These are phyloP conservation scores for Auricularia cornea DNA, from an alignment of 768 basidiomycete genomes.

Conservation along the genomic window DNA sequence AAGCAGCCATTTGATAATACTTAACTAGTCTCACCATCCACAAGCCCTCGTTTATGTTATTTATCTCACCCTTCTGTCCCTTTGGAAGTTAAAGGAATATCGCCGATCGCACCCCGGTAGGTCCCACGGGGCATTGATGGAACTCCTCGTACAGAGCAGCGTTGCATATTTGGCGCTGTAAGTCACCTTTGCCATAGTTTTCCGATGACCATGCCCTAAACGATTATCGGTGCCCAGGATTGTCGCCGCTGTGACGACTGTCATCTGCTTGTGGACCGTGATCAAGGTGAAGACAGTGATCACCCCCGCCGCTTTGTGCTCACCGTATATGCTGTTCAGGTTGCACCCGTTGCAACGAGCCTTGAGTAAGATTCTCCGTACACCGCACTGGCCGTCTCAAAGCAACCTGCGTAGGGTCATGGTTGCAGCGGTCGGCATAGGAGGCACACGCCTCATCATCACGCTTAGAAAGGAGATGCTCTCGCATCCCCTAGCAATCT, in stretches of 20 bases:
- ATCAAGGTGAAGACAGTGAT: neutral
- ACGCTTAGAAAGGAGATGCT: neutral
- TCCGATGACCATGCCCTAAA: neutral
- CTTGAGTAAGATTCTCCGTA: neutral
- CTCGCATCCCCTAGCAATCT: neutral
- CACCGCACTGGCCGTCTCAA: no score
- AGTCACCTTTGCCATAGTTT: neutral
- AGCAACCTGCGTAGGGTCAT: neutral
- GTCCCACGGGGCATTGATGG: neutral
- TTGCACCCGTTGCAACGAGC: neutral
- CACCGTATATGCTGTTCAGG: neutral
- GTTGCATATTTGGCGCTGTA: neutral
- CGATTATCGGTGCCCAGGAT: neutral
- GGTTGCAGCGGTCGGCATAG: neutral
- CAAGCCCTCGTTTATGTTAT: neutral
- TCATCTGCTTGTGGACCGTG: neutral
- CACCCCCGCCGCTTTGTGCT: neutral
- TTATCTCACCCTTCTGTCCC: neutral
- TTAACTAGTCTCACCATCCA: no score
- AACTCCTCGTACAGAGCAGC: neutral
- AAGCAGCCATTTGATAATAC: neutral
- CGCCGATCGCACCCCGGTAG: neutral
- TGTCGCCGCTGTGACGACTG: neutral
- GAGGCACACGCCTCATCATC: neutral
- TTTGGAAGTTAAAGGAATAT: neutral